These are phyloP conservation scores for Silene conica DNA, from an alignment of 148 eudicot genomes.

Conservation along the genomic window DNA sequence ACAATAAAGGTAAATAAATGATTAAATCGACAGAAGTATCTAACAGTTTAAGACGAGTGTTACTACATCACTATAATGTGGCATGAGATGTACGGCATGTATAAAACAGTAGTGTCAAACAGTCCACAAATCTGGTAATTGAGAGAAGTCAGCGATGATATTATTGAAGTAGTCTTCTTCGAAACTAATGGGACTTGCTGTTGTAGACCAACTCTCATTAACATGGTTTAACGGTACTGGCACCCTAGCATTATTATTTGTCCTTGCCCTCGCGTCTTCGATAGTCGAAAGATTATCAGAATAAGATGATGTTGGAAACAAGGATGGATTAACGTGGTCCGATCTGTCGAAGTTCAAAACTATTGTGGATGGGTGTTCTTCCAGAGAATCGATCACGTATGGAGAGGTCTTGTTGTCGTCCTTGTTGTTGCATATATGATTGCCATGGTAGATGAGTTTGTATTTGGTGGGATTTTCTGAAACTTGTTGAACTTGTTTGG, in stretches of 20 bases:
- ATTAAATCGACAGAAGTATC: too few species aligned
- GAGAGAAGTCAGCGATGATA: too few species aligned
- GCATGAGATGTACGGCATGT: too few species aligned
- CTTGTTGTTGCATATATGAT: slow-evolving; percentile 8
- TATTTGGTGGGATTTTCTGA: slow-evolving; percentile 4
- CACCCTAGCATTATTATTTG: not conserved
- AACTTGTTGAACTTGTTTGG: slow-evolving; percentile 5
- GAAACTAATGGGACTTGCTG: not conserved
- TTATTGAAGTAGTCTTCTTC: not conserved
- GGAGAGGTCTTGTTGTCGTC: not conserved
- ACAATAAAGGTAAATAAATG: too few species aligned
- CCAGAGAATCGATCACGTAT: not conserved
- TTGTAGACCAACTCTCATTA: not conserved
- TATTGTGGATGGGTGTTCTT: not conserved
- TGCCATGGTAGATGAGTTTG: not conserved
- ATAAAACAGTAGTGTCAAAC: too few species aligned
- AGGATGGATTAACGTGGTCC: not conserved
- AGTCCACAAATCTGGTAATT: too few species aligned
- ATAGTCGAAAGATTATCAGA: not conserved
- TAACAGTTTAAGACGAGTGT: too few species aligned
- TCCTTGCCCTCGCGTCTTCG: not conserved
- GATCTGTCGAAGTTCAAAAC: not conserved
- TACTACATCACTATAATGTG: too few species aligned
- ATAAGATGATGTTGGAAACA: not conserved
- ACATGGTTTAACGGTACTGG: not conserved